Evolutionary conservation across 179 eudicot genomes (phyloP), one percentile per base, ranked within the genome.

Genomic region (Monotropa hypopitys): DNA sequence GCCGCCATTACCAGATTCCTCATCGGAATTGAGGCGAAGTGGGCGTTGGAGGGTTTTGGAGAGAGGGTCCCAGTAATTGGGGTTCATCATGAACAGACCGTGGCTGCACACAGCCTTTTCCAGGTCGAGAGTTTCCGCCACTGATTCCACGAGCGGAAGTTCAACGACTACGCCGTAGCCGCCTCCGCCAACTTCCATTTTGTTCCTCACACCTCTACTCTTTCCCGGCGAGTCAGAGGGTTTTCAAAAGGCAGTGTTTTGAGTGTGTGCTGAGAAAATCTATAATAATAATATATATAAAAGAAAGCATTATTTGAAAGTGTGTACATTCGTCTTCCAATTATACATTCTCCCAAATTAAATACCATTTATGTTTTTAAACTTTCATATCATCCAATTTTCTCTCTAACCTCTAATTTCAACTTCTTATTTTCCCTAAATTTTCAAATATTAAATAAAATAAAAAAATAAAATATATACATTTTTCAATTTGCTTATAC

Each of bases 41-140:
- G 92, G 95, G n/a, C 97, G 90, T 75, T 74, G 72, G 51, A 90
- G 87, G 80, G 91, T 85, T 46, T 87, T 83, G 38, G 94, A 83
- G 28, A 8, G 81, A 53, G 91, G 82, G 83, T 89, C 87, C 97
- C 97, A 92, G 28, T 80, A 75, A 80, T 92, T 92, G 49, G 95
- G 97, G 11, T 95, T 80, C 89, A 87, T 89, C 95, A 92, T 88
- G 88, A 92, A 92, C 11, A 92, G 72, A 0, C 97, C 97, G 32
- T 92, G 95, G 88, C 89, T 89, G 81, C 95, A 92, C 0, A 92
- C 89, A 5, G 91, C 92, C 71, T 84, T 84, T 46, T 82, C 88
- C 3, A 92, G 81, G 63, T 83, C 77, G 84, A 92, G 90, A 46
- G 80, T 67, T 32, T 77, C 65, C 28, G 75, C 81, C 74, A 85